Evolutionary conservation across 345 rosid genomes (phyloP), one percentile per base, ranked within the genome.

Genomic region (Lepidium sativum): DNA sequence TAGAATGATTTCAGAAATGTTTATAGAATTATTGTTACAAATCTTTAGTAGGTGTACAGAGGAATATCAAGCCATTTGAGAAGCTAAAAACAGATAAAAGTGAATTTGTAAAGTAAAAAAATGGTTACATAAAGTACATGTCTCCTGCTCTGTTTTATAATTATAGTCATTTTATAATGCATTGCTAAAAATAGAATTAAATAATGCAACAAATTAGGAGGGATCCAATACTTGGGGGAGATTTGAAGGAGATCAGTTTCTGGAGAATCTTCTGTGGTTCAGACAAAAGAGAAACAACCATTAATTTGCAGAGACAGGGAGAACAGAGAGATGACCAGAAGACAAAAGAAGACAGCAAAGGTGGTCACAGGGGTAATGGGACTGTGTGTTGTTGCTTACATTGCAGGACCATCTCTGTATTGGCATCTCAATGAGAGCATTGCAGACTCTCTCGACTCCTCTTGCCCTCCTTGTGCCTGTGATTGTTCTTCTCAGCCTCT

Each of bases 401-500:
- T 86, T 0, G 69, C 70, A 7, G 84, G 83, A 21, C 86, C 81
- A 1, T 83, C 86, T n/a, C 58, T 86, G 43, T 81, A 80, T 54
- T 79, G 88, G 88, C 86, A 75, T 57, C 72, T 77, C 40, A 80
- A 70, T 50, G 84, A 77, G 58, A 69, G 68, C 47, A 37, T 78
- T 34, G 64, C 76, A 45, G 72, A 78, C 43, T 55, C 75, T 23
- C 27, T 66, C 65, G 68, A 69, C 45, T 44, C 63, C 18, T 47
- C 77, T 52, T 86, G 88, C 18, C 82, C 83, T 58, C 72, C 72
- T 49, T 83, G 86, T 73, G 29, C 60, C 32, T 86, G 91, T 65
- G 88, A 86, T 67, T 86, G 88, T 73, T 83, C 91, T 56, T 77
- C 78, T 45, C 80, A 71, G 20, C 83, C 84, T 61, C 79, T 83